Conservation (phyloP, 2,329 filamentous ascomycete species). For the Cladosporium velox region DNA sequence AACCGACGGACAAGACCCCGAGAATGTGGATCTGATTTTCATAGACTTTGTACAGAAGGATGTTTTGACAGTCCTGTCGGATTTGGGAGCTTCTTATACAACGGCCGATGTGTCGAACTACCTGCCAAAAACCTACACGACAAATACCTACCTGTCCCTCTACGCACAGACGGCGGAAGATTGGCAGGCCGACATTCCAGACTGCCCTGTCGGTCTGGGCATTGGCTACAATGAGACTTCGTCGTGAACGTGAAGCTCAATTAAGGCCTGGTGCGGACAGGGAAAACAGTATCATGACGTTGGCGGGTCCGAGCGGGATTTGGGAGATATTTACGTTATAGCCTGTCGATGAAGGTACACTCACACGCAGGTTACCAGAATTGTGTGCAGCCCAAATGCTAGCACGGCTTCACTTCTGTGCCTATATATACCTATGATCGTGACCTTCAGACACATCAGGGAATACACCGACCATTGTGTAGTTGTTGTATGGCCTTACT, state of each 20-base stretch:
- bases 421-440: background rate
- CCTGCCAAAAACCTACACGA: constrained; percentile 44
- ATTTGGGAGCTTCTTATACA: constrained; percentile 37
- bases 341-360: background rate
- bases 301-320: background rate
- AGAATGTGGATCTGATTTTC: constrained; percentile 56
- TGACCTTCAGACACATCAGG: background rate
- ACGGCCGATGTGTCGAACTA: constrained; percentile 40
- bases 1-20: constrained; percentile 43
- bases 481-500: background rate
- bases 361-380: background rate
- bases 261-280: background rate
- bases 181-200: constrained; percentile 44
- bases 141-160: constrained; percentile 44
- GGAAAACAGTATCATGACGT: background rate
- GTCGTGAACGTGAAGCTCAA: background rate
- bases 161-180: constrained; percentile 41
- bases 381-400: background rate
- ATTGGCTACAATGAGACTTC: constrained; percentile 25
- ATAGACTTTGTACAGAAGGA: constrained; percentile 51
- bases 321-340: background rate
- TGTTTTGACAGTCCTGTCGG: constrained; percentile 41
- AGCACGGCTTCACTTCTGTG: background rate
- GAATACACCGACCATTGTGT: background rate
- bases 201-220: constrained; percentile 41